Evolutionary conservation across 148 eudicot species (phyloP), one percentile per base, ranked within the genome.

Genomic region (Chenopodium formosanum): DNA sequence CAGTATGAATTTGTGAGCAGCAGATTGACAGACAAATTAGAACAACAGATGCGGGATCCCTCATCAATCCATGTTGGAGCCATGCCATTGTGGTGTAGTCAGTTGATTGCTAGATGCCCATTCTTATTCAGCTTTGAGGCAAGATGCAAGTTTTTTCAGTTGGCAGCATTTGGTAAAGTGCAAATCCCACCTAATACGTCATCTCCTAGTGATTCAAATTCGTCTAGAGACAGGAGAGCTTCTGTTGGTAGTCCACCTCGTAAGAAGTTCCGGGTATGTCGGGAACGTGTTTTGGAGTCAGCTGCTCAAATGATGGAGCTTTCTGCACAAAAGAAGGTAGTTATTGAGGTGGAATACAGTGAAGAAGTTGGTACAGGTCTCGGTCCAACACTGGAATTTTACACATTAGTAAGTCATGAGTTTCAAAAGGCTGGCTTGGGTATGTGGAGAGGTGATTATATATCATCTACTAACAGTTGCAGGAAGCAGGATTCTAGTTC

Each of bases 311-410:
- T 96, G 98, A 96, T 96, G 99, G 90, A 90, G 44, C 84, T 88
- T 16, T 87, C 92, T 85, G 94, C 94, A 75, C 72, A 73, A 77
- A 91, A 92, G 60, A 92, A 92, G 81, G 90, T 88, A 78, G 85
- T 85, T 44, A 77, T 96, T 78, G 99, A 96, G 83, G 99, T 94
- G 85, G 98, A 94, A 84, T 96, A 91, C 80, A 85, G 71, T 81
- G 98, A 92, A 83, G 99, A 96, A 88, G 98, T 96, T 81, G 99
- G 99, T 69, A 96, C 98, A 44, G 99, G 99, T 79, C 99, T 92
- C 75, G 99, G 99, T 80, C 99, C 99, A 20, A 96, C 99, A 47
- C 86, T 96, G 84, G 99, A 96, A 86, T 96, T 96, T 75, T 96
- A 87, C 87, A 92, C 99, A 37, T 86, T 92, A 68, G 98, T 94